Evolutionary conservation across 2,329 filamentous ascomycete species (phyloP), one percentile per base, ranked within the genome.

Genomic region (Cladosporium sp.): DNA sequence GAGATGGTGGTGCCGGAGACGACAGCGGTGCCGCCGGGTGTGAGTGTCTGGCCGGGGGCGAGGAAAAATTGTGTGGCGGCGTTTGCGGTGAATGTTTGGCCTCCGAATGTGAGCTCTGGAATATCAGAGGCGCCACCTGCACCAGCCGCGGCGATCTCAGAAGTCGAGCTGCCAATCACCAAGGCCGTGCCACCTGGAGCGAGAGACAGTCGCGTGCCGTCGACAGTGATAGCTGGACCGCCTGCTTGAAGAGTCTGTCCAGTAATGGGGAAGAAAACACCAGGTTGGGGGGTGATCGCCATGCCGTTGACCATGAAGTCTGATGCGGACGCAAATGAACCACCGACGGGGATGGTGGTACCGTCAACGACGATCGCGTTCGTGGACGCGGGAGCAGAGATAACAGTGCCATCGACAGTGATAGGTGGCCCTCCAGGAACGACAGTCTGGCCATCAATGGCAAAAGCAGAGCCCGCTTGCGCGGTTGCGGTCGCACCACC

Each of bases 11-110:
- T 72, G 1, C 70, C 71, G 46, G 63, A 63, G 1, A 73, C 51
- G 1, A 67, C 66, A 1, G 64, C 72, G 9, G 66, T 64, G 1
- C 72, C 73, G 11, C 74, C 66, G 8, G 67, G 64, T 4, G 61
- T 64, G 41, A 69, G 54, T 0, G 59, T 64, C 41, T 69, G 63
- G 7, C 70, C 71, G 2, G 70, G 65, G 1, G 56, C 68, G 4
- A 77, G 57, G 44, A 68, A 69, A 62, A 72, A 76, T 38, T 75
- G 72, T 1, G 72, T 75, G 3, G 72, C 72, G 33, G 72, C 72
- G 57, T 76, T 75, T 1, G 70, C 70, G 1, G 72, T 74, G 31
- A 72, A 65, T 1, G 65, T 69, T 2, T 65, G 61, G 0, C 64
- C 65, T 10, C 72, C 72, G 16, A 77, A 59, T 1, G 70, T 74